phyloP scores from a whole-genome alignment of 495 filamentous ascomycete genomes.

The Stereocaulon alpinum region DNA sequence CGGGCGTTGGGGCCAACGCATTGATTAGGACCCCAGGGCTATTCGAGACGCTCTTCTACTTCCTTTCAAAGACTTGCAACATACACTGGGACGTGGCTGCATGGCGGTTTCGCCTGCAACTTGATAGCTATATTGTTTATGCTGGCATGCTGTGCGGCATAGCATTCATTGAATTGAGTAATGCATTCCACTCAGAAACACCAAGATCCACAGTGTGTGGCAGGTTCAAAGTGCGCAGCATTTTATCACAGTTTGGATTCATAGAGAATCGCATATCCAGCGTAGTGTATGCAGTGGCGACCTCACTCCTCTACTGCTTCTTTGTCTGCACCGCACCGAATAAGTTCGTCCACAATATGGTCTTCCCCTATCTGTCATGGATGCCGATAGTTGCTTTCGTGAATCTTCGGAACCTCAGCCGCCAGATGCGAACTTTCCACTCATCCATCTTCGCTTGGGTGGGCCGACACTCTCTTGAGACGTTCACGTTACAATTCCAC shows the following conservation, averaged over 20 bases:
- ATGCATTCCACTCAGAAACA: slow-evolving; percentile 12
- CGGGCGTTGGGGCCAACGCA: slow-evolving; percentile 32
- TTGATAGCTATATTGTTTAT: slow-evolving; percentile 44
- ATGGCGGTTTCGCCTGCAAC: slow-evolving; percentile 35
- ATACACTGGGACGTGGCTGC: slow-evolving; percentile 36
- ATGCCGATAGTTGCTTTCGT: slow-evolving; percentile 44
- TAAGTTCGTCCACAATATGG: slow-evolving; percentile 38
- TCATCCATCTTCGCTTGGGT: slow-evolving; percentile 42
- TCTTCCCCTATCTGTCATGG: slow-evolving; percentile 44
- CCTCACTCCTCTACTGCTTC: slow-evolving; percentile 27
- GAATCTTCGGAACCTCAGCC: slow-evolving; percentile 40
- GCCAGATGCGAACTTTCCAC: slow-evolving; percentile 31
- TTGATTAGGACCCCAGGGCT: slow-evolving; percentile 35
- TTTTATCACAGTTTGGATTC: not conserved
- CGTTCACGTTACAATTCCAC: slow-evolving; percentile 50
- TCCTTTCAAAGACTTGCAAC: slow-evolving; percentile 29
- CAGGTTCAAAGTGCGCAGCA: not conserved
- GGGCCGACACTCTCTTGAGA: slow-evolving; percentile 46
- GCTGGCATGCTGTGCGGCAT: slow-evolving; percentile 41
- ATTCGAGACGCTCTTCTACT: slow-evolving; percentile 33
- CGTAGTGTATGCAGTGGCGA: slow-evolving; percentile 19
- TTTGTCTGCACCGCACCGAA: slow-evolving; percentile 25
- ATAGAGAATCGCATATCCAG: slow-evolving; percentile 20
- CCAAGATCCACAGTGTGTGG: not conserved
- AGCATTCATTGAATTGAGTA: slow-evolving; percentile 25